Conservation (phyloP, 345 rosid species). For the Camelina hispida region DNA sequence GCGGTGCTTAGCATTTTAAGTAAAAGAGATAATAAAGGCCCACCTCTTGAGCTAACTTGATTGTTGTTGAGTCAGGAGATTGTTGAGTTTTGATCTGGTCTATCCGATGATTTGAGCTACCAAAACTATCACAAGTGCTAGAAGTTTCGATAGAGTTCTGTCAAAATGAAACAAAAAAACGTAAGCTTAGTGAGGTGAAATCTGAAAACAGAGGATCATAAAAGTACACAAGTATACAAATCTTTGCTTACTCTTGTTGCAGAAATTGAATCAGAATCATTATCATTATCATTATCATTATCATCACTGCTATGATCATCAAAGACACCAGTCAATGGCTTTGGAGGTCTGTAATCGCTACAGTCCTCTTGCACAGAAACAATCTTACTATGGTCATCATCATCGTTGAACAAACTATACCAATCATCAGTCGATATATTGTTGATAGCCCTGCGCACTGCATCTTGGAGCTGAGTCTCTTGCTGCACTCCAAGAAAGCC, state of each 20-base stretch:
- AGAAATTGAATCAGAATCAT: neutral
- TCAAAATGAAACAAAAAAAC: neutral
- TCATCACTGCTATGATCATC: slow-evolving; percentile 20
- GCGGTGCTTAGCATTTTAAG: neutral
- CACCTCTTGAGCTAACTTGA: slow-evolving; percentile 25
- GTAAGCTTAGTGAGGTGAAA: neutral
- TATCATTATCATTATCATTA: neutral
- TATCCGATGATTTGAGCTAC: slow-evolving; percentile 19
- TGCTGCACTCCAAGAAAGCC: neutral
- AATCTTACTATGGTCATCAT: neutral
- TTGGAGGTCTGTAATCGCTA: slow-evolving; percentile 27
- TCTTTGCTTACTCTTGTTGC: slow-evolving; percentile 30
- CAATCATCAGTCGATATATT: neutral
- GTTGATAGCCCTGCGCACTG: neutral
- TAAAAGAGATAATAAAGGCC: neutral
- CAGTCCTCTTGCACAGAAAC: slow-evolving; percentile 1
- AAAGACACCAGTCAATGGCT: slow-evolving; percentile 16
- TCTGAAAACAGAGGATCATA: slow-evolving; percentile 13
- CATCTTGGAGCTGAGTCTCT: neutral
- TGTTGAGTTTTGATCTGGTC: neutral
- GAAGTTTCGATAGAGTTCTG: slow-evolving; percentile 24
- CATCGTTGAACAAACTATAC: neutral
- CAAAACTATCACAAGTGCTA: slow-evolving; percentile 32
- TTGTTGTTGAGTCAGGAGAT: slow-evolving; percentile 12
- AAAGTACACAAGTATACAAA: neutral